Evolutionary conservation across 164 flowering plant species (phyloP).

Genomic region (Berberis thunbergii): DNA sequence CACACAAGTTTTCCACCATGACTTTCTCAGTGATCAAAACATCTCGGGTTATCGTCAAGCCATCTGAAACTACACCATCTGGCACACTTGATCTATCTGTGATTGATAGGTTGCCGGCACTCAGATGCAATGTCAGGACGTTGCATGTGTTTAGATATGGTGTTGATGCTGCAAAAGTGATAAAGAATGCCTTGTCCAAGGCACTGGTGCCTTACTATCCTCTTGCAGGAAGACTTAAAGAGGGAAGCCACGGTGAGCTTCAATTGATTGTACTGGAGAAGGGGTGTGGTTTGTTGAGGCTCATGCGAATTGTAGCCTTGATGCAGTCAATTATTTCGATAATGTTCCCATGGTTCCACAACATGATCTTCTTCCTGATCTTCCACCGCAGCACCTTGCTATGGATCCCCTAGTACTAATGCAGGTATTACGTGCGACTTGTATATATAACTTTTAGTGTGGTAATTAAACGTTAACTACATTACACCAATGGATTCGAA

Average conservation of each 20-base stretch:
- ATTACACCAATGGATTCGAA: too few relatives aligned
- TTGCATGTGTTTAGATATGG: slow-evolving; percentile 45
- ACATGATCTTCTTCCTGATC: slow-evolving; percentile 41
- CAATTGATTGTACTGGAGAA: slow-evolving; percentile 40
- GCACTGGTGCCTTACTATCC: slow-evolving; percentile 66
- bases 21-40: slow-evolving; percentile 29
- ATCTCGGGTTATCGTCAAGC: slow-evolving; percentile 22
- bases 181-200: slow-evolving; percentile 40
- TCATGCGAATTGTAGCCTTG: slow-evolving; percentile 32
- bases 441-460: background rate
- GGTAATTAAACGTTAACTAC: too few relatives aligned
- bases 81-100: slow-evolving; percentile 32
- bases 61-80: slow-evolving; percentile 31
- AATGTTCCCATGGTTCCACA: slow-evolving; percentile 18
- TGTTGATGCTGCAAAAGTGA: slow-evolving; percentile 21
- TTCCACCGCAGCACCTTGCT: slow-evolving; percentile 14
- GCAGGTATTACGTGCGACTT: slow-evolving; percentile 27
- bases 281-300: slow-evolving; percentile 64
- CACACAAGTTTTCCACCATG: slow-evolving; percentile 14
- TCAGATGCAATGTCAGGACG: slow-evolving; percentile 38
- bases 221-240: slow-evolving; percentile 48
- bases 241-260: slow-evolving; percentile 17
- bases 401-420: slow-evolving; percentile 45
- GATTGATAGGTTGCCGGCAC: slow-evolving; percentile 35
- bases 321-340: slow-evolving; percentile 29